A percentile compares a stretch with the other conserved stretches of the same genome.
Conservation (phyloP, 208 protist genomes). For the Leishmania major region DNA sequence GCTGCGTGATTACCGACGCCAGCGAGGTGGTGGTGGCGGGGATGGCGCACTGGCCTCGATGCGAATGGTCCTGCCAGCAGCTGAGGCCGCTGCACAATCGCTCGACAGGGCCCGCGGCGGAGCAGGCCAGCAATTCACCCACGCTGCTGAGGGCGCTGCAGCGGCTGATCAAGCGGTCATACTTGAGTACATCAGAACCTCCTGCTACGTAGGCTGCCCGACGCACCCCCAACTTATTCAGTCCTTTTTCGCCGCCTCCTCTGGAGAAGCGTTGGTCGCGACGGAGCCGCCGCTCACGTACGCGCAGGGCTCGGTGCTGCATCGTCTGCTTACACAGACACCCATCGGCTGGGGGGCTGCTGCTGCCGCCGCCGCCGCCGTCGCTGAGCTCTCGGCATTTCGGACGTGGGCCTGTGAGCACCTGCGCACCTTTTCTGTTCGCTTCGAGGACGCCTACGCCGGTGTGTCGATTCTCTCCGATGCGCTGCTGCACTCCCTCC, state of each 20-base stretch:
- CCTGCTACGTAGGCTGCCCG: slow-evolving; percentile 12
- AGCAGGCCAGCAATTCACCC: background rate
- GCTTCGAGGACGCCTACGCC: slow-evolving; percentile 7
- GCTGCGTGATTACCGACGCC: background rate
- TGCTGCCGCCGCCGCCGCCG: no score
- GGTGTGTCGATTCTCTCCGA: slow-evolving; percentile 2
- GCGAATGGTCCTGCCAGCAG: background rate
- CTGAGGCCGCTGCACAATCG: background rate
- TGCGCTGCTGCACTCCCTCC: slow-evolving; percentile 9
- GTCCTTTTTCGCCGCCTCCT: background rate
- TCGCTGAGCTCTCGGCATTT: background rate
- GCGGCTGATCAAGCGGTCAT: slow-evolving; percentile 5
- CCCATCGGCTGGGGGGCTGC: background rate
- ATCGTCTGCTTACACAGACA: background rate
- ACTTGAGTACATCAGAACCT: slow-evolving; percentile 9
- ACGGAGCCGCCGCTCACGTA: slow-evolving; percentile 17
- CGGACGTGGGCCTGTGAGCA: slow-evolving; percentile 4
- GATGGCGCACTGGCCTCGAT: background rate
- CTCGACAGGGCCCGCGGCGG: background rate
- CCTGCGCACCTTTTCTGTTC: slow-evolving; percentile 9
- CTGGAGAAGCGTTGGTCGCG: slow-evolving; percentile 6
- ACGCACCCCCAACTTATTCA: slow-evolving; percentile 18
- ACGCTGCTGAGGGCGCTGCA: background rate
- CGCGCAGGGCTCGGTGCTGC: slow-evolving; percentile 9
- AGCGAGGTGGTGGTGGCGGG: slow-evolving; percentile 1